Evolutionary conservation across 352 stramenopile species (phyloP).

Genomic region (Globisporangium nagaii): DNA sequence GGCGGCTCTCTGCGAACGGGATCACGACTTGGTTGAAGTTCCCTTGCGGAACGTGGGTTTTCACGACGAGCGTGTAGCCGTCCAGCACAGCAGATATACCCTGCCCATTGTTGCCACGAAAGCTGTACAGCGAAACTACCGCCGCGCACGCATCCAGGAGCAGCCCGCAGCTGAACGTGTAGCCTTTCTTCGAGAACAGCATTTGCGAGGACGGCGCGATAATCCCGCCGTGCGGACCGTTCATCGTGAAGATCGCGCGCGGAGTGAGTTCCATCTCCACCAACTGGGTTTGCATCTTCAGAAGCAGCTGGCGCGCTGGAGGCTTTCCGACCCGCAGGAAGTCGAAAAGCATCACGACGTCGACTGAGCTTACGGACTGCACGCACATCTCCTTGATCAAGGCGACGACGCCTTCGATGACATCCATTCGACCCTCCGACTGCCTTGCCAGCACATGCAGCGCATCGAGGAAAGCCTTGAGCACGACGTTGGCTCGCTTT

Average conservation of each 20-base stretch:
- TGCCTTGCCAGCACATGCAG: conserved; percentile 32
- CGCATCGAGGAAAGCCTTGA: conserved; percentile 43
- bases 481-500: conserved; percentile 32
- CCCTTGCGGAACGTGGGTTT: conserved; percentile 36
- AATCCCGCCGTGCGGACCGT: conserved; percentile 52
- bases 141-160: conserved; percentile 26
- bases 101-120: conserved; percentile 68
- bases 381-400: conserved; percentile 39
- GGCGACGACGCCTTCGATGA: conserved; percentile 32
- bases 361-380: conserved; percentile 51
- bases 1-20: conserved; percentile 40
- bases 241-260: conserved; percentile 70
- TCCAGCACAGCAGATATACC: conserved; percentile 60
- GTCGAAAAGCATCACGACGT: conserved; percentile 69
- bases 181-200: conserved; percentile 72
- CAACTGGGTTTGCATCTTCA: conserved; percentile 57
- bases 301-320: conserved; percentile 33
- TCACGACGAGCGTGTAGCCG: conserved; percentile 47
- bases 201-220: conserved; percentile 50
- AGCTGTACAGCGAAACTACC: conserved; percentile 61
- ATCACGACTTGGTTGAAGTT: conserved; percentile 47
- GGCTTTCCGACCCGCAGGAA: conserved; percentile 49
- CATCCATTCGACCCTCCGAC: conserved; percentile 19
- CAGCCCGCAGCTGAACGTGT: conserved; percentile 64
- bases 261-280: conserved; percentile 48